A percentile compares a stretch with the other conserved stretches of the same genome.
Conservation (phyloP, 306 rosid species). For the Hippophae gyantsensis region DNA sequence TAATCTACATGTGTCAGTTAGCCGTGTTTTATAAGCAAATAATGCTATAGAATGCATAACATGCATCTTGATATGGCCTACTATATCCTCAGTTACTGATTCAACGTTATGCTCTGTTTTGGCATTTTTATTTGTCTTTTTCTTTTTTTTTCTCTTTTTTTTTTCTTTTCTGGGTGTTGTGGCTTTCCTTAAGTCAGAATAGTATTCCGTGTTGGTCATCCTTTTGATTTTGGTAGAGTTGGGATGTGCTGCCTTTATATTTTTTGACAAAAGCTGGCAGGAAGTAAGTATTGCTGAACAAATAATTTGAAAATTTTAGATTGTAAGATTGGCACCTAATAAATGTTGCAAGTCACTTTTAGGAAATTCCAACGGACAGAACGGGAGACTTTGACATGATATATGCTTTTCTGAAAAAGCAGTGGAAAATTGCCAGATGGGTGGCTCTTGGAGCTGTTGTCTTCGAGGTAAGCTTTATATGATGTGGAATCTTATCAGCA, state of each 20-base stretch:
- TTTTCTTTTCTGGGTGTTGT: background rate
- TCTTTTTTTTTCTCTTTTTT: background rate
- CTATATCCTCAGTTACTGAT: too few relatives aligned
- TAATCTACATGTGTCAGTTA: background rate
- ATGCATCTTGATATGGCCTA: too few relatives aligned
- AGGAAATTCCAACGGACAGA: constrained; percentile 71
- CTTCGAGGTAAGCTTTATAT: constrained; percentile 52
- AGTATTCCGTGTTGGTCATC: constrained; percentile 69
- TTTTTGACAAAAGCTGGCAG: constrained; percentile 84
- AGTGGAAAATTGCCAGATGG: constrained; percentile 72
- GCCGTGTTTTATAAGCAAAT: background rate
- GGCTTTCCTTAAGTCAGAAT: constrained; percentile 55
- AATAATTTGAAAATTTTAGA: background rate
- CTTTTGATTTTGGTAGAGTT: constrained; percentile 67
- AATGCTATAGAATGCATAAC: too few relatives aligned
- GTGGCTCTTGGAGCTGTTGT: constrained; percentile 77
- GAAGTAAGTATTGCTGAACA: constrained; percentile 37
- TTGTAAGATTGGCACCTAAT: constrained; percentile 23
- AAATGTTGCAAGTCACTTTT: constrained; percentile 11
- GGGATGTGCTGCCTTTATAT: constrained; percentile 78
- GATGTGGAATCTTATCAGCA: too few relatives aligned
- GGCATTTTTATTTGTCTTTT: constrained; percentile 1
- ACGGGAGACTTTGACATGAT: constrained; percentile 74
- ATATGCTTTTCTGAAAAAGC: constrained; percentile 49
- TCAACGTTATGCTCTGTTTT: background rate